Conservation (phyloP, 345 rosid species). For the Triadica sebifera region DNA sequence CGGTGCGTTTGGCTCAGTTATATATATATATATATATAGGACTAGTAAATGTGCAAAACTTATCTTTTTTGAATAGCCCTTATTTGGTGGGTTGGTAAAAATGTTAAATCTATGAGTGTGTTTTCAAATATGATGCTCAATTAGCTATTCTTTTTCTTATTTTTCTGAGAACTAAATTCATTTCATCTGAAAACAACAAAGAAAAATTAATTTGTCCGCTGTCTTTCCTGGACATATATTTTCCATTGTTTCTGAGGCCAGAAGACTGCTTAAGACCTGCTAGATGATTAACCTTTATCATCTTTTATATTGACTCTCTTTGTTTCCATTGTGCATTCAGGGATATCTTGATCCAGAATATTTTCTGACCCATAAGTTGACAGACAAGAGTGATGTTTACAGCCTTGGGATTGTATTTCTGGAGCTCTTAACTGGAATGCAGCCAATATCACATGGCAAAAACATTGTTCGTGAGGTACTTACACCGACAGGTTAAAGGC, state of each 20-base stretch:
- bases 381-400: slow-evolving; percentile 92
- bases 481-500: background rate
- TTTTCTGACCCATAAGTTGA: slow-evolving; percentile 79
- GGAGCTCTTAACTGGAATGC: slow-evolving; percentile 91
- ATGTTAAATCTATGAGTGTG: background rate
- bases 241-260: background rate
- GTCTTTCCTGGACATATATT: background rate
- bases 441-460: slow-evolving; percentile 79
- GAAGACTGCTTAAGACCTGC: background rate
- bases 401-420: slow-evolving; percentile 91
- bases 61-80: background rate
- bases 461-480: slow-evolving; percentile 85
- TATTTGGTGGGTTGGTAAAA: background rate
- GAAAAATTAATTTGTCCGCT: background rate
- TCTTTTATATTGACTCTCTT: background rate
- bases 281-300: background rate
- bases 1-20: slow-evolving; percentile 38
- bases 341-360: slow-evolving; percentile 97
- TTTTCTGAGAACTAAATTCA: background rate
- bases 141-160: background rate
- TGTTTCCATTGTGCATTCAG: slow-evolving; percentile 35
- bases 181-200: background rate
- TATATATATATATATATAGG: background rate
- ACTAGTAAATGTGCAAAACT: background rate
- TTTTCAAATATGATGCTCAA: background rate